These are phyloP conservation scores for Moricandia arvensis DNA, from an alignment of 345 rosid genomes.

Conservation along the genomic window DNA sequence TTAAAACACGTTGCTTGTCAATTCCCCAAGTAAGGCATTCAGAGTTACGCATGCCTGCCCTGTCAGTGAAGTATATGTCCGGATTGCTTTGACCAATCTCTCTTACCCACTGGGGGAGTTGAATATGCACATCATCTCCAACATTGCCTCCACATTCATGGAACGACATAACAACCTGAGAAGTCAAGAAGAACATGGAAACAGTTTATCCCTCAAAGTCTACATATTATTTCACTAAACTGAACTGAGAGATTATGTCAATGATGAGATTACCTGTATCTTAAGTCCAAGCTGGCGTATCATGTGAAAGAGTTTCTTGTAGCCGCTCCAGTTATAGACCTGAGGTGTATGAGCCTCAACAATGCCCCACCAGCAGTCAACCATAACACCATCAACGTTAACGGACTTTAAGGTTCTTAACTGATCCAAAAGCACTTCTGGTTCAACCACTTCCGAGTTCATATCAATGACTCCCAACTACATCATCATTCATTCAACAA, in stretches of 20 bases:
- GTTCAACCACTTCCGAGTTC: conserved; percentile 72
- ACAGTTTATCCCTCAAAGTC: conserved; percentile 6
- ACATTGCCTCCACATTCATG: conserved; percentile 98
- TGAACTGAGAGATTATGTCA: too few species aligned
- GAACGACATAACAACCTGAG: conserved; percentile 97
- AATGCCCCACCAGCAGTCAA: conserved; percentile 98
- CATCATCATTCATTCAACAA: conserved; percentile 20
- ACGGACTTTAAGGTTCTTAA: conserved; percentile 63
- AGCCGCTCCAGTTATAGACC: conserved; percentile 80
- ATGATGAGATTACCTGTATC: conserved; percentile 64
- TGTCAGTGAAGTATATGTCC: conserved; percentile 81
- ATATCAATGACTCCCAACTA: conserved; percentile 75
- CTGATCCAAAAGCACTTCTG: conserved; percentile 60
- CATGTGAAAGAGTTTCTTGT: conserved; percentile 77
- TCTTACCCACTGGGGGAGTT: conserved; percentile 83
- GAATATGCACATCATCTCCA: conserved; percentile 88
- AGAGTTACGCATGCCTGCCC: conserved; percentile 69
- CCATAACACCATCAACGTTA: conserved; percentile 85
- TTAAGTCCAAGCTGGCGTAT: conserved; percentile 74
- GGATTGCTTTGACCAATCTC: conserved; percentile 77
- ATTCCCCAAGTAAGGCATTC: conserved; percentile 97
- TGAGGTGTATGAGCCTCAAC: conserved; percentile 79
- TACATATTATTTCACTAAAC: too few species aligned
- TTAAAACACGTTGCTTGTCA: conserved; percentile 88
- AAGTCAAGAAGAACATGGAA: background rate